Evolutionary conservation across 768 basidiomycete genomes (phyloP), one percentile per base, ranked within the genome.

Genomic region (Suillus ampliporus): DNA sequence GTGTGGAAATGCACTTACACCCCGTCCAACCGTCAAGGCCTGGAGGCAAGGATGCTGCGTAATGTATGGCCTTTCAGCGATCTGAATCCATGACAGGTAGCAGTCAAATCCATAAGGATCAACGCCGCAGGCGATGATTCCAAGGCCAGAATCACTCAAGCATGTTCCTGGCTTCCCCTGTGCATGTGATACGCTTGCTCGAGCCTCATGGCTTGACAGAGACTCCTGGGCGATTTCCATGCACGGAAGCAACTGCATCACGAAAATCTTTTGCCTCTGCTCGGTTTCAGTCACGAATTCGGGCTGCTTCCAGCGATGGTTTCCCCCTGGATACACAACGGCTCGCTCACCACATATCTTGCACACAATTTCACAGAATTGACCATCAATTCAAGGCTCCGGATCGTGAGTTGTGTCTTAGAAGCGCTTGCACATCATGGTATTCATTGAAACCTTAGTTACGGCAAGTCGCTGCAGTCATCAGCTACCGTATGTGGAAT

Each of bases 311-410:
- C 67, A 6, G 72, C 76, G 4, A 70, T 77, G 73, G 71, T 77
- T 50, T 77, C 69, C 46, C 76, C 73, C 2, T 78, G 76, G 76
- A n/a, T 74, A 15, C 73, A 74, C 47, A 70, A 70, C 15, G 77
- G 76, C 26, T 65, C 66, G 3, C 53, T 77, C 8, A 69, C 61
- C 2, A 63, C 43, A 34, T 72, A 72, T 61, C 66, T 78, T 11
- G 63, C 62, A 8, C 46, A 23, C 43, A n/a, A 63, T 40, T 64
- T 50, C 26, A 9, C 64, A 21, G 64, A 34, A 6, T 52, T 72
- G 15, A 34, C 17, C 14, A 5, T 63, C 2, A 6, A 50, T 15
- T 43, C 26, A 2, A 62, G 61, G 11, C 19, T 70, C 19, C 44
- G 54, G 23, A 21, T 74, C 21, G 71, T 74, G 57, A 60, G 70